Base-by-base conservation (phyloP, 768 basidiomycete species). In the Tephrocybe rancida region DNA sequence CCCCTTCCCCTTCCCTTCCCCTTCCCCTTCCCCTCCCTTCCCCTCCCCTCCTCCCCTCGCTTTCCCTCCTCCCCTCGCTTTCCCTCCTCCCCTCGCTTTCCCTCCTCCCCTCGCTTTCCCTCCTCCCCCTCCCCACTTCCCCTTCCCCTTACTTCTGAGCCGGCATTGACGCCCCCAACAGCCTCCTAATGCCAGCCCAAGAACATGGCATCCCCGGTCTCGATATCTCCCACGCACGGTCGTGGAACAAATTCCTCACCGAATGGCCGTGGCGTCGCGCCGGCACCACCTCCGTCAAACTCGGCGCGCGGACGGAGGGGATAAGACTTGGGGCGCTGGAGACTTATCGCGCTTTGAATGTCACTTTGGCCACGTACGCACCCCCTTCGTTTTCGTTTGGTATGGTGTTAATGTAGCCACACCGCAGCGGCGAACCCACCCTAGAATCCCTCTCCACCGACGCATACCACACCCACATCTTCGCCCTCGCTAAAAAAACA, bases 341-440 rank as follows among this genome's bases (percentile, higher is more conserved):
- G 10, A 61, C 61, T 11, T 82, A 82, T 57, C 61, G 64, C 49
- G 59, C 73, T 2, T 61, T 82, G 3, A 76, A 80, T 51, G 54
- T 58, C 3, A 72, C 76, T 13, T 60, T 81, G 13, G 70, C 74
- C 14, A 67, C 65, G 76, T 79, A 57, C 18, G 69, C 64, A 19
- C 48, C 27, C 18, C 32, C 14, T 5, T 14, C 16, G 14, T 16
- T n/a, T 22, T 34, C n/a, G 32, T 32, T 38, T 32, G n/a, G 35
- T 37, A 24, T 27, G 19, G 18, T 27, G 49, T 14, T 48, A 48
- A 1, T 30, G 32, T 37, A 18, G 18, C 16, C 42, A 43, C 22
- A 3, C 53, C 77, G 76, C 42, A 65, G 69, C 29, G 69, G 73
- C 54, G 64, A 67, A 8, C 72, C 70, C 22, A 59, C 61, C 1